Evolutionary conservation across 225 moss, liverwort and hornwort species (phyloP), one percentile per base, ranked within the genome.

Genomic region (Asterella californica): DNA sequence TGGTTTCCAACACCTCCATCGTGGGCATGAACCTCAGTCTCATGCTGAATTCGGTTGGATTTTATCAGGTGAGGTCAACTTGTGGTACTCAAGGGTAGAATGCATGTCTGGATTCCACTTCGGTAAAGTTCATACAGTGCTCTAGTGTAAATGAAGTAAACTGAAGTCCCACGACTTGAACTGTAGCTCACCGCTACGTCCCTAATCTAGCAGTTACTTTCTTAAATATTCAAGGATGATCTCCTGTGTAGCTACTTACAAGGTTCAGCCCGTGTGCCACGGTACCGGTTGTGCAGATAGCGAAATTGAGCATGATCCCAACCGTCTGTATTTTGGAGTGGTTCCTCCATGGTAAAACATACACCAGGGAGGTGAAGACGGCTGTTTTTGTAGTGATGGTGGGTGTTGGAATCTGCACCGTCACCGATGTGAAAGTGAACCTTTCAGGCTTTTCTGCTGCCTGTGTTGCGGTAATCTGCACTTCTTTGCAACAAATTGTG

Each of bases 281-380:
- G 15, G 30, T 12, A 46, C 27, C 48, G 4, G 29, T 47, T 37
- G 79, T 49, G 38, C 79, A 95, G 86, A 95, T 95, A 68, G 88
- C 95, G 64, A 95, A 95, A 72, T 63, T 93, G 82, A 95, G 91
- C 69, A 93, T 93, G 91, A 95, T 95, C 76, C 93, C 93, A 32
- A 82, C 88, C 6, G 91, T 92, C n/a, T 95, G 92, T 50, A 62
- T 95, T 66, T 85, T 93, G 82, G 93, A 93, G 88, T 91, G 90
- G 88, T 62, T 93, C 52, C 81, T 95, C 63, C 85, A 95, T 63
- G 81, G 80, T 32, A 93, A 91, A 79, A 89, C 83, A 4, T 95
- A 95, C 74, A 86, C 79, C 61, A 88, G 37, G 61, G 87, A 92
- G 66, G 90, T 89, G 82, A 95, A 95, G 84, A 77, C 75, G 27